Base-by-base conservation (phyloP, 2,329 filamentous ascomycete genomes). In the Lojkania enalia region DNA sequence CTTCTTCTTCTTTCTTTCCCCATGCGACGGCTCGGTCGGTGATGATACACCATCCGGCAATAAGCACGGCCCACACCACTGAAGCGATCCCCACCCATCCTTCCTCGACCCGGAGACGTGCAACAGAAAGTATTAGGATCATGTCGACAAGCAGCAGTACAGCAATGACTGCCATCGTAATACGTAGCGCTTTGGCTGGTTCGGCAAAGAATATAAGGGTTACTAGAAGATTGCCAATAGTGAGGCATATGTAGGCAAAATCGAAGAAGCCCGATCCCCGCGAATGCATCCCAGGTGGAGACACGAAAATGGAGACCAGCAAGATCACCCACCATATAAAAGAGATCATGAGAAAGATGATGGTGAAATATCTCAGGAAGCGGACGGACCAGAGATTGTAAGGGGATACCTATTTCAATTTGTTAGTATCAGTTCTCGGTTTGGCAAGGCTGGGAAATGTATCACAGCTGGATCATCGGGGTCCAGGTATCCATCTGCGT, bases 301-400 rank as follows among this genome's bases (percentile, higher is more conserved):
- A 96, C 56, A 95, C 85, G 72, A 99, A 99, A 54, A 87, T 84
- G 43, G 89, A 90, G 13, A 96, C 83, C n/a, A 99, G 78, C 23
- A 96, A 77, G 42, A 96, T 70, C 7, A 89, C 79, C 92, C 94
- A 97, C 92, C 92, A 97, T n/a, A 90, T 61, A 61, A 95, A 90
- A 44, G 84, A 88, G 57, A 91, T 66, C 39, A 83, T 69, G 15
- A 92, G 77, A 63, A 96, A 88, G 27, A 89, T 59, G 43, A 95
- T 77, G 4, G 90, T 92, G 49, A 94, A 69, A 63, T 85, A 88
- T 64, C 90, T 83, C 42, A 94, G 77, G 35, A 87, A 81, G 14
- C 94, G 86, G 38, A 99, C 87, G 47, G 84, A 89, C 86, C 90
- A 96, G 27, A 97, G 81, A 60, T 99, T 99, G 74, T 96, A 96